phyloP scores from a whole-genome alignment of 768 basidiomycete genomes.

The Tylopilus rubrobrunneus region DNA sequence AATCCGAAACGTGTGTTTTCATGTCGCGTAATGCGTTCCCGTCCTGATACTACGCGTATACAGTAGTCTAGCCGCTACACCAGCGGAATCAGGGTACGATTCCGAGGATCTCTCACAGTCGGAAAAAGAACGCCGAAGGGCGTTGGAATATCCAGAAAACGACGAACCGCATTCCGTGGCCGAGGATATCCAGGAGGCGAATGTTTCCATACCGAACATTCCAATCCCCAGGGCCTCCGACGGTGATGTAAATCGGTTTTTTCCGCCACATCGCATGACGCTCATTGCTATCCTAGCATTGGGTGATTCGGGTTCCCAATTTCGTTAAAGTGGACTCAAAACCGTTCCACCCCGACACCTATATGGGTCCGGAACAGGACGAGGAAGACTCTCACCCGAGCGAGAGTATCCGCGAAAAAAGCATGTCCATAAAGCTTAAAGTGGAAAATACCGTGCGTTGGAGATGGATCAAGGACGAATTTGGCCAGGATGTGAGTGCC shows the following conservation, averaged over 20 bases:
- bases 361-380: conserved; percentile 79
- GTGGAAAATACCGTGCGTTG: conserved; percentile 95
- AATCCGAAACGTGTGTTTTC: conserved; percentile 44
- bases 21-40: conserved; percentile 7
- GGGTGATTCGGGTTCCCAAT: conserved; percentile 93
- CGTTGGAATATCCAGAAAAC: conserved; percentile 80
- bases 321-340: conserved; percentile 87
- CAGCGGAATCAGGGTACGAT: conserved; percentile 44
- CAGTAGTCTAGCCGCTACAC: conserved; percentile 37
- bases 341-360: conserved; percentile 86
- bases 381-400: conserved; percentile 54
- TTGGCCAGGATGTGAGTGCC: conserved; percentile 68
- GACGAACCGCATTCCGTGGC: conserved; percentile 57
- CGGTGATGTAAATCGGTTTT: conserved; percentile 57
- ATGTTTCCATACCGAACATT: conserved; percentile 82
- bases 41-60: conserved; percentile 15
- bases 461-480: conserved; percentile 83
- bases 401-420: conserved; percentile 68
- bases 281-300: conserved; percentile 44
- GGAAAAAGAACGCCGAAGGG: conserved; percentile 56
- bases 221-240: conserved; percentile 78
- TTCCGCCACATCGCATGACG: not conserved
- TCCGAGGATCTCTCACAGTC: conserved; percentile 65
- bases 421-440: conserved; percentile 80
- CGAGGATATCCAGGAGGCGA: conserved; percentile 58